Conservation (phyloP, 2,329 filamentous ascomycete genomes). For the Trematosphaeria pertusa region DNA sequence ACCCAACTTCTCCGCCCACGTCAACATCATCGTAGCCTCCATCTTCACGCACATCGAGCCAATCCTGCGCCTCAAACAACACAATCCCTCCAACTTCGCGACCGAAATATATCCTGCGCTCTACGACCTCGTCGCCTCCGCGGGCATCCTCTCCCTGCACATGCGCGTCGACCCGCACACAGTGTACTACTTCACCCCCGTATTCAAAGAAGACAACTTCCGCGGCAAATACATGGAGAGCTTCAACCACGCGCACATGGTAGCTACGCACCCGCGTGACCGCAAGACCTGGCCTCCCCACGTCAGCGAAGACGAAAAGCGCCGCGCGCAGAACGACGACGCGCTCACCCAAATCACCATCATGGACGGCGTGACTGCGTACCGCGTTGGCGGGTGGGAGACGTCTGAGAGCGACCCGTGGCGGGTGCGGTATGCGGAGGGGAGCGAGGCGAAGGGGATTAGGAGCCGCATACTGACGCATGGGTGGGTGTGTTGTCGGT, state of each 20-base stretch:
- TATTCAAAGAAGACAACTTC: constrained; percentile 36
- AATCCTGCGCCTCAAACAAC: constrained; percentile 18
- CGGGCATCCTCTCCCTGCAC: constrained; percentile 29
- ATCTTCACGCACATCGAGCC: constrained; percentile 31
- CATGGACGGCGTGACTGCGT: constrained; percentile 31
- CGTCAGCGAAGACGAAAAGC: constrained; percentile 17
- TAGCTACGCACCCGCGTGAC: constrained; percentile 4
- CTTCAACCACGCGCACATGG: constrained; percentile 26
- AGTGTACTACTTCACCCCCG: constrained; percentile 33
- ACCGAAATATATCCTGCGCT: constrained; percentile 10
- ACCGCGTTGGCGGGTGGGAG: constrained; percentile 38
- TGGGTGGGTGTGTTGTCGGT: constrained; percentile 37
- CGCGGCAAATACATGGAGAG: constrained; percentile 20
- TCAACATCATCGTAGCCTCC: constrained; percentile 19
- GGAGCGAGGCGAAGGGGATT: constrained; percentile 14
- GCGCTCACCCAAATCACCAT: constrained; percentile 28
- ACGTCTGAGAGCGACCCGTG: not conserved
- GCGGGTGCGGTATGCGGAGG: not conserved
- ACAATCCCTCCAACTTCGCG: not conserved
- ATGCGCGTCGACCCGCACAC: constrained; percentile 36
- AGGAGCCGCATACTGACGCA: constrained; percentile 21
- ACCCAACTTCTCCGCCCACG: constrained; percentile 30
- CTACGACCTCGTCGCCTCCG: constrained; percentile 18
- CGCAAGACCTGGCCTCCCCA: constrained; percentile 3
- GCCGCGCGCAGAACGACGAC: constrained; percentile 19